Base-by-base conservation (phyloP, 2,329 filamentous ascomycete species). In the Cephalotrichum gorgonifer region DNA sequence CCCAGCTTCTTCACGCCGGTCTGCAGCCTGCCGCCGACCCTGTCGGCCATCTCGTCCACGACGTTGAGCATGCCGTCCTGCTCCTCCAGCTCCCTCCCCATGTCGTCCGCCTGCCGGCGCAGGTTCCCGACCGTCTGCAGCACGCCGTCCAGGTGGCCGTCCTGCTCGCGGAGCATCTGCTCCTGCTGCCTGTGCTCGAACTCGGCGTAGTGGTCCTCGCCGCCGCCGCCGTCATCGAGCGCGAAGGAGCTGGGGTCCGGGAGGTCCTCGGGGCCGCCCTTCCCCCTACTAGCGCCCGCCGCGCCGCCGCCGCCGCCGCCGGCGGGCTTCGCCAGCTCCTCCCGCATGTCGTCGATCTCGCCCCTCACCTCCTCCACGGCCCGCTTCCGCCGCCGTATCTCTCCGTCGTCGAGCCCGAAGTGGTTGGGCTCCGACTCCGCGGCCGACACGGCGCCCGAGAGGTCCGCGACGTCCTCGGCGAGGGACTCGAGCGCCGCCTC, bases 1-100 rank as follows among this genome's bases (percentile, higher is more conserved):
- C 83, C 81, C 58, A 98, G 80, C 70, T 86, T 91, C 68, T 87
- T 85, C 72, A 97, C 80, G 20, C 93, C 93, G 50, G 76, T 88
- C 69, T 88, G 81, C 59, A 98, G 67, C 62, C 93, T 83, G 1
- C 88, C 86, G 14, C 88, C 86, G 1, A 98, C 89, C 30, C 91
- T 77, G 64, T 97, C 90, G 4, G 88, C 88, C 50, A 95, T 73
- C 27, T 75, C 78, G 66, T 97, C 91, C 38, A 94, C 85, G 47
- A 86, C 83, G 54, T 93, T 83, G 50, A 98, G 74, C 78, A 97
- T 85, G 64, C 89, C 87, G 22, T 77, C 78, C 73, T 98, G 93
- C 70, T 98, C 93, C 67, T 96, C 94, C 43, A 98, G 73, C 71
- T 98, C 93, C 50, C 91, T 75, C 2, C 93, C 91, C 91, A 98